phyloP scores from a whole-genome alignment of 176 grass and related monocot genomes.

The Eleusine coracana region DNA sequence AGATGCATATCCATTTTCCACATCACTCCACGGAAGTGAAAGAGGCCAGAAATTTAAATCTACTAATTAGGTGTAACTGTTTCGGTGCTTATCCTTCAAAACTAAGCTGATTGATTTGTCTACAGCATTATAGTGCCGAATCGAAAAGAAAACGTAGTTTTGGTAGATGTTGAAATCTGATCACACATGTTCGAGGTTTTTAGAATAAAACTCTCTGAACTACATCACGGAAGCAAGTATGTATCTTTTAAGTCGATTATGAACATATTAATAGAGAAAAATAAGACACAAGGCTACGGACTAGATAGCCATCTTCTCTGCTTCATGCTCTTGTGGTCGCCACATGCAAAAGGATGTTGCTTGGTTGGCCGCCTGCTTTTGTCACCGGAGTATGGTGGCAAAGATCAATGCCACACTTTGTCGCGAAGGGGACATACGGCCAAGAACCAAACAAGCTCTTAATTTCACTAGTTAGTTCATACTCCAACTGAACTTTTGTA shows the following conservation, averaged over 20 bases:
- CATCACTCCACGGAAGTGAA: conserved; percentile 24
- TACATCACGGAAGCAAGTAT: background rate
- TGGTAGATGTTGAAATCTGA: background rate
- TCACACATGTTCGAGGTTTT: conserved; percentile 21
- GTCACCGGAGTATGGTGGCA: no score
- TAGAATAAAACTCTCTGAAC: background rate
- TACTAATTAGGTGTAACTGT: conserved; percentile 13
- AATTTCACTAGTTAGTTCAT: no score
- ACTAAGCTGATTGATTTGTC: background rate
- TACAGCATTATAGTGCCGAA: background rate
- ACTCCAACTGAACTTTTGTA: background rate
- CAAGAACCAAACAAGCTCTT: no score
- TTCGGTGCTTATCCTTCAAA: conserved; percentile 5
- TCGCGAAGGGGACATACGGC: no score
- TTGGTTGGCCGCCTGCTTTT: no score
- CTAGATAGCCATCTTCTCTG: background rate
- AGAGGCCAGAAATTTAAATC: background rate
- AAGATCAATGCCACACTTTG: no score
- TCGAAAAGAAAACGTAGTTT: background rate
- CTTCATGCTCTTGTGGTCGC: background rate
- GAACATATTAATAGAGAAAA: background rate
- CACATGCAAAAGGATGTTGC: no score
- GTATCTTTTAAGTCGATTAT: background rate
- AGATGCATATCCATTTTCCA: background rate
- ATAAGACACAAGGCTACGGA: background rate